A percentile compares a stretch with the other conserved stretches of the same genome.
phyloP scores from a whole-genome alignment of 306 rosid species.

The Morella rubra region DNA sequence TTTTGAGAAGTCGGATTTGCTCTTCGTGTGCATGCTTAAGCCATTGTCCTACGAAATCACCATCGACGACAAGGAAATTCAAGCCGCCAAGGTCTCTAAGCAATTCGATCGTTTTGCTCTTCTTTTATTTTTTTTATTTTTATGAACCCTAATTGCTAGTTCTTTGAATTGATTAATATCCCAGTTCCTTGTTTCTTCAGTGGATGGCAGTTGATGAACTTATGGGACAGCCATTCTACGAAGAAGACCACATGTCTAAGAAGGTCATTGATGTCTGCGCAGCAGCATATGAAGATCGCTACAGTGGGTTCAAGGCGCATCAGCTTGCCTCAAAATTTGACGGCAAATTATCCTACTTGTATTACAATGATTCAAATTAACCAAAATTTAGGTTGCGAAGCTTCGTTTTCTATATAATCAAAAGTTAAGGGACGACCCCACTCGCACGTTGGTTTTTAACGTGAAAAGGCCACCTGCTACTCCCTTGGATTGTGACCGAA shows the following conservation, averaged over 20 bases:
- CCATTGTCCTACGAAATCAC: slow-evolving; percentile 38
- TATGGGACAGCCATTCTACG: slow-evolving; percentile 23
- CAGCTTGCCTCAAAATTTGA: slow-evolving; percentile 36
- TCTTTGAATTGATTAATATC: neutral
- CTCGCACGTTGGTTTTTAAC: neutral
- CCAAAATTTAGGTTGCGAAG: too few relatives aligned
- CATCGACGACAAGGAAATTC: slow-evolving; percentile 46
- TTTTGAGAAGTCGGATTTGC: slow-evolving; percentile 48
- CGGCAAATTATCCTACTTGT: slow-evolving; percentile 25
- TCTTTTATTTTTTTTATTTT: neutral
- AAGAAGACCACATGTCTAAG: slow-evolving; percentile 38
- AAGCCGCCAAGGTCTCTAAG: slow-evolving; percentile 35
- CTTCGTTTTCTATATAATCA: too few relatives aligned
- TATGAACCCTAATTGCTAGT: neutral
- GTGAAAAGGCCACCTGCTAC: neutral
- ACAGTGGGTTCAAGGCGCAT: slow-evolving; percentile 33
- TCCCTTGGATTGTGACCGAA: neutral
- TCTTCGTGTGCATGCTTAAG: slow-evolving; percentile 49
- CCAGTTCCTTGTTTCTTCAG: neutral
- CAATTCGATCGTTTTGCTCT: neutral
- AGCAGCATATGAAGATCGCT: slow-evolving; percentile 28
- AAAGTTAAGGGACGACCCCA: too few relatives aligned
- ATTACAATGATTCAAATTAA: neutral
- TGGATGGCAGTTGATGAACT: slow-evolving; percentile 42
- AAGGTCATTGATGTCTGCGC: slow-evolving; percentile 31